These are phyloP conservation scores for Stagonosporopsis chrysanthemi DNA, from an alignment of 2,329 filamentous ascomycete genomes.

Conservation along the genomic window DNA sequence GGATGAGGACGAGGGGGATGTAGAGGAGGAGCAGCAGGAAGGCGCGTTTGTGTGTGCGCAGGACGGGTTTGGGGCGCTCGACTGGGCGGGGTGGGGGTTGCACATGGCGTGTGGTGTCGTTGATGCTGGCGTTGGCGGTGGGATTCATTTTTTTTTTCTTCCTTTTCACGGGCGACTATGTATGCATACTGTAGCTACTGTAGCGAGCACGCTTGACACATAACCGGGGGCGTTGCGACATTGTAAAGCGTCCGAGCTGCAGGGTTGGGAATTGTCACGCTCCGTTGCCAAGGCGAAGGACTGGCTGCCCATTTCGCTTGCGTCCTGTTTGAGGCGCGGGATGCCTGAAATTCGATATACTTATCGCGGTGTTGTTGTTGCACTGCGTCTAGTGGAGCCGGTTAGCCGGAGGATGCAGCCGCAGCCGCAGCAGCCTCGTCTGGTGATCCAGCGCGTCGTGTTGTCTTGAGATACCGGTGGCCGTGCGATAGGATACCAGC, in stretches of 20 bases:
- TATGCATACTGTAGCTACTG: too few relatives aligned
- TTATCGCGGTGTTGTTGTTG: not conserved
- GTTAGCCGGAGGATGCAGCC: slow-evolving; percentile 1
- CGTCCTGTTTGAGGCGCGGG: not conserved
- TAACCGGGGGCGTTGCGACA: too few relatives aligned
- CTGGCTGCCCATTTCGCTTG: not conserved
- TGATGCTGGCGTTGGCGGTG: too few relatives aligned
- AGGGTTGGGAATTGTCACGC: not conserved
- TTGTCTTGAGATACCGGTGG: not conserved
- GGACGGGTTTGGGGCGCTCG: not conserved
- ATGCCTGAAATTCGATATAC: slow-evolving; percentile 5
- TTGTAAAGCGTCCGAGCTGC: too few relatives aligned
- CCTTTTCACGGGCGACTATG: not conserved
- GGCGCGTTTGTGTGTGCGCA: slow-evolving; percentile 1
- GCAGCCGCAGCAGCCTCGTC: not conserved
- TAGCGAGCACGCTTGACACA: too few relatives aligned
- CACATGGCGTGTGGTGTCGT: not conserved
- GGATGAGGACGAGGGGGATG: slow-evolving; percentile 9
- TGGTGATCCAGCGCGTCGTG: not conserved
- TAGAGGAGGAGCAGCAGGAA: slow-evolving; percentile 55
- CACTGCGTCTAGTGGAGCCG: slow-evolving; percentile 5
- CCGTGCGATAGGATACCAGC: not conserved
- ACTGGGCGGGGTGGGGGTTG: too few relatives aligned
- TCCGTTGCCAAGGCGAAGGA: not conserved
- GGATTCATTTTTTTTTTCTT: not conserved